Conservation (phyloP, 208 protist species). For the Crithidia fasciculata region DNA sequence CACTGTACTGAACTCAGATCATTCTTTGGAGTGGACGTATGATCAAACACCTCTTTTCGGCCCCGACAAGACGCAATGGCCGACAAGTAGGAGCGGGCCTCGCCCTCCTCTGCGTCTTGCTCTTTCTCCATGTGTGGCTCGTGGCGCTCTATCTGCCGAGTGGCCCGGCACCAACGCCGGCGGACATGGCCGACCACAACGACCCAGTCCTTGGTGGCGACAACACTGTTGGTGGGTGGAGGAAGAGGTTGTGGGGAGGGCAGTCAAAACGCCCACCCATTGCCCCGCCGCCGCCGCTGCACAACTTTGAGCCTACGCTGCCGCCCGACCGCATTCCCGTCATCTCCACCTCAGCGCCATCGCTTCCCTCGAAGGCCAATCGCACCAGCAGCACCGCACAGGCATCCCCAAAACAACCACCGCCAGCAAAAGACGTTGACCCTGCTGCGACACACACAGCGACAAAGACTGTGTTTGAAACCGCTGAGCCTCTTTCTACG, state of each 20-base stretch:
- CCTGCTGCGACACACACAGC: not conserved
- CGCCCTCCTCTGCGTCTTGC: not conserved
- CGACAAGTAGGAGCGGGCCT: not conserved
- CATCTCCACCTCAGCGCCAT: constrained; percentile 31
- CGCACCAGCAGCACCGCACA: not conserved
- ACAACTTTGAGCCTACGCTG: constrained; percentile 35
- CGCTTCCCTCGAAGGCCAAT: constrained; percentile 1
- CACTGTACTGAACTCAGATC: too few relatives aligned
- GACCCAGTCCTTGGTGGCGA: not conserved
- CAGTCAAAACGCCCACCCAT: not conserved
- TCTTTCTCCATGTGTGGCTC: constrained; percentile 4
- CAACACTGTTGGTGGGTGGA: not conserved
- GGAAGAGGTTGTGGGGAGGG: not conserved
- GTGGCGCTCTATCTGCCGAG: not conserved
- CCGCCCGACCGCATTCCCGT: constrained; percentile 14
- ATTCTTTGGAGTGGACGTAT: not conserved
- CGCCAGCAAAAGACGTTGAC: too few relatives aligned
- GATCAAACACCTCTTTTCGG: not conserved
- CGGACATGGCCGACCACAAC: constrained; percentile 7
- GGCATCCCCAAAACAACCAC: not conserved
- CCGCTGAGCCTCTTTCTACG: not conserved
- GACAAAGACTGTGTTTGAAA: not conserved
- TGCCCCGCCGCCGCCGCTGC: constrained; percentile 31
- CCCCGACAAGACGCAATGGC: not conserved
- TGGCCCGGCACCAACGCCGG: not conserved